Conservation (phyloP, 2,329 filamentous ascomycete genomes). For the Cryphonectria nitschkei region DNA sequence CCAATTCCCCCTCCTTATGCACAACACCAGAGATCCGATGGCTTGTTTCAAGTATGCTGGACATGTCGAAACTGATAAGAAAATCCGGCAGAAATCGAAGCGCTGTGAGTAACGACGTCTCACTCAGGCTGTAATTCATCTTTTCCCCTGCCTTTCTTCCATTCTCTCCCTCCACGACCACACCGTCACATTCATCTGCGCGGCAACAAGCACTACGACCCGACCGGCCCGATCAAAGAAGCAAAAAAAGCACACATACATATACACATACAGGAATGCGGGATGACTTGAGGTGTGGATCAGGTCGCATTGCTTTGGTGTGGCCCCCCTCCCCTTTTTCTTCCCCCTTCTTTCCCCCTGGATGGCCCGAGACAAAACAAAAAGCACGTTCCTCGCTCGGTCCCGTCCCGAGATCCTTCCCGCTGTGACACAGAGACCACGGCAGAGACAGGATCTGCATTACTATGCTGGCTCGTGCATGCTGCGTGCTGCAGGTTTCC, state of each 20-base stretch:
- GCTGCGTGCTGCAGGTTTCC: neutral
- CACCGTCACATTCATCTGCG: neutral
- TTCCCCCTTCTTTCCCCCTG: neutral
- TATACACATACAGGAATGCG: conserved; percentile 1
- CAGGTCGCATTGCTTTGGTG: neutral
- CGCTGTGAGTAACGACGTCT: conserved; percentile 67
- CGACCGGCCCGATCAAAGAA: neutral
- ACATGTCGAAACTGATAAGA: conserved; percentile 14
- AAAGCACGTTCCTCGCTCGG: conserved; percentile 1
- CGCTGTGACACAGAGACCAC: neutral
- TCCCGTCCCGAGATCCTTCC: conserved; percentile 7
- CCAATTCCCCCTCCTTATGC: neutral
- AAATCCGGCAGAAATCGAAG: conserved; percentile 74
- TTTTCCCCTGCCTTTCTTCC: neutral
- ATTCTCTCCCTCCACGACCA: neutral
- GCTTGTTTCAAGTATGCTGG: neutral
- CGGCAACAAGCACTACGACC: conserved; percentile 1
- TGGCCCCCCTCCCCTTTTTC: neutral
- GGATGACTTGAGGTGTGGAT: neutral
- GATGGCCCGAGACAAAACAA: neutral
- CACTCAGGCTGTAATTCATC: neutral
- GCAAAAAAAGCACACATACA: neutral
- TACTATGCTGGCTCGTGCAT: conserved; percentile 7
- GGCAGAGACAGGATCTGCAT: conserved; percentile 11
- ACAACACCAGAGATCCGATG: no score